Conservation (phyloP, 1,284 basidiomycete species). For the Exobasidium rhododendri region DNA sequence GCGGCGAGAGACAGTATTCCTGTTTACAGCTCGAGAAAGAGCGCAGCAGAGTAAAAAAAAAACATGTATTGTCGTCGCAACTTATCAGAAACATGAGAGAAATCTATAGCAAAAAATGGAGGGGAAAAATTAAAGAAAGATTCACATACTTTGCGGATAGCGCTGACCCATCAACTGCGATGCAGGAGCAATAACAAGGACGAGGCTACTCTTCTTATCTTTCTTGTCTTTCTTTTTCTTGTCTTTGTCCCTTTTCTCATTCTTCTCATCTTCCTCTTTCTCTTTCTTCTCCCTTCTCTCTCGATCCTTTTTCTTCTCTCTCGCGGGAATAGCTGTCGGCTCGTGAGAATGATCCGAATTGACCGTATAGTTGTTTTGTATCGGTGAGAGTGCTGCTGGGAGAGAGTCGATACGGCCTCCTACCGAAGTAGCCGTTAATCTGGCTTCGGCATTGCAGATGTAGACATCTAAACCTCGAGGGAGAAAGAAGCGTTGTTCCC, state of each 20-base stretch:
- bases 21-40: no score
- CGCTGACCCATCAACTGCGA: no score
- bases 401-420: not conserved
- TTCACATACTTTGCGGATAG: no score
- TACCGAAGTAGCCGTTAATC: slow-evolving; percentile 19
- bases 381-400: not conserved
- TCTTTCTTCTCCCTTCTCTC: no score
- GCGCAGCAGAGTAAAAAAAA: no score
- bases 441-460: slow-evolving; percentile 10
- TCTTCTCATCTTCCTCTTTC: slow-evolving; percentile 18
- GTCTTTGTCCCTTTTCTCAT: slow-evolving; percentile 11
- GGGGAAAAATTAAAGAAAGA: no score
- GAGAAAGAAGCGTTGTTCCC: slow-evolving; percentile 21
- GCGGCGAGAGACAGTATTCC: no score
- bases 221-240: slow-evolving; percentile 12
- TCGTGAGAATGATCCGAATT: not conserved
- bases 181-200: slow-evolving; percentile 8
- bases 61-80: no score
- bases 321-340: not conserved
- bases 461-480: slow-evolving; percentile 23
- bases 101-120: no score
- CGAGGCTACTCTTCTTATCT: slow-evolving; percentile 9
- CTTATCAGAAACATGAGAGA: no score
- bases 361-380: slow-evolving; percentile 6
- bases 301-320: slow-evolving; percentile 12